phyloP scores from a whole-genome alignment of 2,329 filamentous ascomycete species.

The Triangularia setosa region DNA sequence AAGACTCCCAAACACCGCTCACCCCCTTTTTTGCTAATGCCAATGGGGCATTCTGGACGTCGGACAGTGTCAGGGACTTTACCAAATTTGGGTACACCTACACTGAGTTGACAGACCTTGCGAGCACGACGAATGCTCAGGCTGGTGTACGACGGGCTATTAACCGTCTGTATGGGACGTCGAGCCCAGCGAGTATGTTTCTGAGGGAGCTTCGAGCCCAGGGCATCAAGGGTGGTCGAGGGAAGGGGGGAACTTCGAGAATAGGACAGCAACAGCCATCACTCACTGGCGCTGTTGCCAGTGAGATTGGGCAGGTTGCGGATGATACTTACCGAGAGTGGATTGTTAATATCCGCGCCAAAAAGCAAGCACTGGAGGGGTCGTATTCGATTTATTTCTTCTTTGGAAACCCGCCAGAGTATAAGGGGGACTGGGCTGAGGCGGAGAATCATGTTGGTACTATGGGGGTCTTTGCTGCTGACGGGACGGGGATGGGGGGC shows the following conservation, averaged over 20 bases:
- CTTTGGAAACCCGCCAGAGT: constrained; percentile 49
- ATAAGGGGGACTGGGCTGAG: constrained; percentile 47
- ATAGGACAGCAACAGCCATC: neutral
- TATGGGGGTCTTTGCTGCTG: constrained; percentile 45
- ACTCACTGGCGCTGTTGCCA: neutral
- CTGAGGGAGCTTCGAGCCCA: constrained; percentile 17
- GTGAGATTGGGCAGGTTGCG: neutral
- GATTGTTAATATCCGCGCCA: constrained; percentile 61
- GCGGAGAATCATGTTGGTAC: constrained; percentile 58
- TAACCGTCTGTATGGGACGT: constrained; percentile 58
- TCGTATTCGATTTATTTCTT: constrained; percentile 68
- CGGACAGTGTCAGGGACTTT: constrained; percentile 56
- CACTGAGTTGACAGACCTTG: constrained; percentile 48
- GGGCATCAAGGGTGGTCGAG: neutral
- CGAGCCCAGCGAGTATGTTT: constrained; percentile 35
- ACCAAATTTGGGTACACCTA: constrained; percentile 71
- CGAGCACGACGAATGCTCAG: constrained; percentile 27
- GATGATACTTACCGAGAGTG: constrained; percentile 56
- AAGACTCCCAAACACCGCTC: constrained; percentile 54
- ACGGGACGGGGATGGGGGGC: neutral
- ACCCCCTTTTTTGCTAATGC: constrained; percentile 62
- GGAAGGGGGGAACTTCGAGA: neutral
- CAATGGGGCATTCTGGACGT: constrained; percentile 64
- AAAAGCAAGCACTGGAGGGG: constrained; percentile 55
- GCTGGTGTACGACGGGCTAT: constrained; percentile 48